A percentile compares a stretch with the other conserved stretches of the same genome.
Conservation (phyloP, 1,284 basidiomycete genomes). For the Boletellus deceptivus region DNA sequence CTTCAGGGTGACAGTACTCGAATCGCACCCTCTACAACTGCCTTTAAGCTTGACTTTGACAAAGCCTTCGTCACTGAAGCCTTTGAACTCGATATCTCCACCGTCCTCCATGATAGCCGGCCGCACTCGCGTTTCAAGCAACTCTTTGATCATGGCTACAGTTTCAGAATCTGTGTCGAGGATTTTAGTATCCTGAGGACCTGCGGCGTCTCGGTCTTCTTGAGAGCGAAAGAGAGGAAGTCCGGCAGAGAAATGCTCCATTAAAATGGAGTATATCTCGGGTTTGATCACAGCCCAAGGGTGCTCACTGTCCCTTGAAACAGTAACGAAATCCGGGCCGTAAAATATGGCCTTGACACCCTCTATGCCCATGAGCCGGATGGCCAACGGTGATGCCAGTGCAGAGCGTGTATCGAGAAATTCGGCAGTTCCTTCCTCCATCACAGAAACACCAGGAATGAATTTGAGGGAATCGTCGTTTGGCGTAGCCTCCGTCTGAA, state of each 20-base stretch:
- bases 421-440: conserved; percentile 86
- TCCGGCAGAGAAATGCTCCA: conserved; percentile 96
- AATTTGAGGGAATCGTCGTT: conserved; percentile 99
- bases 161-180: conserved; percentile 96
- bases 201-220: conserved; percentile 74
- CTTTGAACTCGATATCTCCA: conserved; percentile 84
- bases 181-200: conserved; percentile 94
- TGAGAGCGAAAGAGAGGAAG: conserved; percentile 81
- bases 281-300: conserved; percentile 93
- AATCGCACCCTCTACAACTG: conserved; percentile 92
- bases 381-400: conserved; percentile 85
- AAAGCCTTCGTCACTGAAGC: conserved; percentile 64
- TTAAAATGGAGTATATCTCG: conserved; percentile 96
- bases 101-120: conserved; percentile 98
- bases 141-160: conserved; percentile 98
- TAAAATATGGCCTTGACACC: conserved; percentile 91
- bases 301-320: conserved; percentile 87
- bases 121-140: conserved; percentile 91
- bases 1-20: conserved; percentile 93
- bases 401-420: conserved; percentile 89
- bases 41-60: conserved; percentile 94
- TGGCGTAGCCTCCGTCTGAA: conserved; percentile 95
- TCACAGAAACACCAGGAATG: conserved; percentile 89
- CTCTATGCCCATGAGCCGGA: conserved; percentile 90
- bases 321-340: conserved; percentile 97